These are phyloP conservation scores for Bipolaris victoriae DNA, from an alignment of 2,329 filamentous ascomycete genomes.

Conservation along the genomic window DNA sequence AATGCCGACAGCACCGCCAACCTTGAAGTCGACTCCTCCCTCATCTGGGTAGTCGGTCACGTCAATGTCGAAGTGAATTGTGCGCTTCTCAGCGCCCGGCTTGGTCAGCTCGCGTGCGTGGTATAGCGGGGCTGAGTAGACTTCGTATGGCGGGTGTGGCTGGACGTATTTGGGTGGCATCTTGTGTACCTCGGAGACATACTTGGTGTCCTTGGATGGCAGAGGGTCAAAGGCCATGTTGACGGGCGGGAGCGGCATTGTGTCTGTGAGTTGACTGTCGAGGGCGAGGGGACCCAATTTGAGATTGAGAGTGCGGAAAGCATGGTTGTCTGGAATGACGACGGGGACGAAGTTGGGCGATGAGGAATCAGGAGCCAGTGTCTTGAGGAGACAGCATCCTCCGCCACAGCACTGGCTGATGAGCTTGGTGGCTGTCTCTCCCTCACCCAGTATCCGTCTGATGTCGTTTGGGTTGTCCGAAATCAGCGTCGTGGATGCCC, in stretches of 20 bases:
- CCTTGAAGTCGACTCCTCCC: slow-evolving; percentile 87
- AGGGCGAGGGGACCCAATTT: slow-evolving; percentile 76
- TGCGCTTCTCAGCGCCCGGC: slow-evolving; percentile 90
- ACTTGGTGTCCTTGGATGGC: slow-evolving; percentile 49
- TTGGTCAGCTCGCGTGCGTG: slow-evolving; percentile 85
- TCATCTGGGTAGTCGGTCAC: slow-evolving; percentile 92
- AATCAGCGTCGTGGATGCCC: slow-evolving; percentile 72
- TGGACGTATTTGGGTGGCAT: slow-evolving; percentile 90
- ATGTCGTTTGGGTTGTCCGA: slow-evolving; percentile 66
- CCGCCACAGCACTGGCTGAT: slow-evolving; percentile 69
- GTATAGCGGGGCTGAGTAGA: slow-evolving; percentile 88
- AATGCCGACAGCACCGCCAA: slow-evolving; percentile 93
- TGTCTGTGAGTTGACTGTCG: slow-evolving; percentile 71
- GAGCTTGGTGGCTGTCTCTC: slow-evolving; percentile 62
- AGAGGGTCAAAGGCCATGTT: slow-evolving; percentile 73
- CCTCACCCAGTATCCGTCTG: slow-evolving; percentile 62
- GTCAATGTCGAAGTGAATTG: slow-evolving; percentile 96
- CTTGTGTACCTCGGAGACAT: slow-evolving; percentile 53
- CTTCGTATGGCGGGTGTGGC: slow-evolving; percentile 90
- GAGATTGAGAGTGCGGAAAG: slow-evolving; percentile 79
- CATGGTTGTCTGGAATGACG: slow-evolving; percentile 76
- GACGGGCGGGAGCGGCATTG: slow-evolving; percentile 75
- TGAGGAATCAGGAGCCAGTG: slow-evolving; percentile 56
- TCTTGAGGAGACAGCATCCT: slow-evolving; percentile 67
- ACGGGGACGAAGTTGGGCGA: slow-evolving; percentile 56